phyloP scores from a whole-genome alignment of 1,139 yeast species.

The Arxiozyma bovina region DNA sequence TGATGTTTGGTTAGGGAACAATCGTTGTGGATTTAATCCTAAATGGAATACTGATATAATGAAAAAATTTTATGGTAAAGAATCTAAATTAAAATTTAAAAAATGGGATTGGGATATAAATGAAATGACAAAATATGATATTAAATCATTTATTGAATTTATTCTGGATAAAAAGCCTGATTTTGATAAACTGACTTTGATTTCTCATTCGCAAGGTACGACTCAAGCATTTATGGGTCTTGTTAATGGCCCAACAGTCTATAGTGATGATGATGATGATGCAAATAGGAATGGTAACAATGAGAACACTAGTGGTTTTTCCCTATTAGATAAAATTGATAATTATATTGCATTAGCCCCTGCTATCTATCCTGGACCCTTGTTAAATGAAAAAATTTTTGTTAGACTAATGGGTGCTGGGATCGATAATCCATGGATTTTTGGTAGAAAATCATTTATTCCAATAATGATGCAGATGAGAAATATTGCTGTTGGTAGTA shows the following conservation, averaged over 20 bases:
- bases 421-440: constrained; percentile 40
- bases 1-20: constrained; percentile 93
- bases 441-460: constrained; percentile 56
- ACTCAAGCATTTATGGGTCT: constrained; percentile 66
- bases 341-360: constrained; percentile 78
- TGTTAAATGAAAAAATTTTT: constrained; percentile 51
- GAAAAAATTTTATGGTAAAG: constrained; percentile 6
- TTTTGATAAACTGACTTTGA: constrained; percentile 44
- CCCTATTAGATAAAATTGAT: constrained; percentile 43
- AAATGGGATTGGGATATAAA: constrained; percentile 83
- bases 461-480: constrained; percentile 51
- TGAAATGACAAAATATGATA: constrained; percentile 70
- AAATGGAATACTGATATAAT: constrained; percentile 40
- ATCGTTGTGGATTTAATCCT: constrained; percentile 76
- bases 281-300: not conserved
- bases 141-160: constrained; percentile 61
- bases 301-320: constrained; percentile 33
- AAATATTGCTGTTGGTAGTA: constrained; percentile 37
- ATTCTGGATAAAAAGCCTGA: constrained; percentile 39
- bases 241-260: constrained; percentile 33
- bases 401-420: constrained; percentile 36
- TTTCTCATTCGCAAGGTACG: constrained; percentile 92
- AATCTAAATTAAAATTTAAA: constrained; percentile 37
- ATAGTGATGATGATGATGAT: constrained; percentile 7
- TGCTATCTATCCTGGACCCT: constrained; percentile 77